A percentile compares a stretch with the other conserved stretches of the same genome.
Conservation (phyloP, 2,329 filamentous ascomycete genomes). For the Aspergillus amoenus region DNA sequence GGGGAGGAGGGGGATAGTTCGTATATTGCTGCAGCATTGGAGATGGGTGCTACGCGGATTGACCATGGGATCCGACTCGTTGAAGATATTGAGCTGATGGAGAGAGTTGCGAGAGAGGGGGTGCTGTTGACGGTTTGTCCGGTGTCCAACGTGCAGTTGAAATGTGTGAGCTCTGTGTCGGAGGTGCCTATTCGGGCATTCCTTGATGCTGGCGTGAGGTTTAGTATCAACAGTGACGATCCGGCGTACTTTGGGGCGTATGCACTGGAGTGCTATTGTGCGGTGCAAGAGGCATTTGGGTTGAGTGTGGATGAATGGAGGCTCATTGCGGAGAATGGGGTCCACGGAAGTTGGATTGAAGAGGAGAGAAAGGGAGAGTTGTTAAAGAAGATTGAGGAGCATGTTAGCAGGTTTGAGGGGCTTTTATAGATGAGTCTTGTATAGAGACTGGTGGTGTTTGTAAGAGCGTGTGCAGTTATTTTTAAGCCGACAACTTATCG, state of each 20-base stretch:
- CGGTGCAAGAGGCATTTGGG: conserved; percentile 69
- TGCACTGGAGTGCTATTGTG: conserved; percentile 72
- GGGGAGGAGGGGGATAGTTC: conserved; percentile 71
- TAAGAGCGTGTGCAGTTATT: too few relatives aligned
- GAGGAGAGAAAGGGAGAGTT: conserved; percentile 62
- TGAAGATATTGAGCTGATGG: conserved; percentile 59
- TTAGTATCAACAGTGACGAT: conserved; percentile 74
- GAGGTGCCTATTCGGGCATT: conserved; percentile 64
- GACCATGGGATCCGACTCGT: conserved; percentile 71
- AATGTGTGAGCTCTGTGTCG: conserved; percentile 53
- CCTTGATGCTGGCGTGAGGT: conserved; percentile 62
- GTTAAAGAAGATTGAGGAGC: conserved; percentile 37
- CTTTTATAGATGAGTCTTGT: not conserved
- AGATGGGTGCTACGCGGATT: conserved; percentile 65
- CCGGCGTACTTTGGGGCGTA: conserved; percentile 76
- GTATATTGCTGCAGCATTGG: conserved; percentile 65
- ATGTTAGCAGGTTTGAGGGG: conserved; percentile 27
- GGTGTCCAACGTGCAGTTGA: conserved; percentile 67
- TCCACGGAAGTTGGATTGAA: conserved; percentile 69
- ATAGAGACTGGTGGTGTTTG: not conserved
- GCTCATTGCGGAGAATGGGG: conserved; percentile 59
- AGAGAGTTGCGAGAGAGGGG: conserved; percentile 56
- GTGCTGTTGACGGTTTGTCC: conserved; percentile 71
- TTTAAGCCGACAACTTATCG: too few relatives aligned
- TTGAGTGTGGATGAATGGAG: conserved; percentile 67